Conservation (phyloP, 768 basidiomycete species). For the Pisolithus orientalis region DNA sequence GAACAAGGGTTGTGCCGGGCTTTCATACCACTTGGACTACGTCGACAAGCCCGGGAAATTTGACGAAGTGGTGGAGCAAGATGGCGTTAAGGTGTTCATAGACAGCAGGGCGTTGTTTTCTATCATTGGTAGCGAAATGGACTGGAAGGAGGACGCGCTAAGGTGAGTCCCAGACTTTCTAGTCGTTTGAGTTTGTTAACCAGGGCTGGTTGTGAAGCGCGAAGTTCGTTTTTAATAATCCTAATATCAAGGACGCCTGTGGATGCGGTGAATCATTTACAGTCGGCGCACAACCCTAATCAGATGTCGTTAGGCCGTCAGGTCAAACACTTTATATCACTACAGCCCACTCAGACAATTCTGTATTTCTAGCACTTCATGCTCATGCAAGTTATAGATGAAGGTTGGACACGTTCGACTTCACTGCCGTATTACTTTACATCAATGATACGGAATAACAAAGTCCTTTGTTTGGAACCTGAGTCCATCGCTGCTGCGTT, state of each 20-base stretch:
- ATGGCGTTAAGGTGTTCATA: constrained; percentile 88
- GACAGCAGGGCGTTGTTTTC: constrained; percentile 96
- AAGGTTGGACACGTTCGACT: neutral
- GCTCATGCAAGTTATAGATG: constrained; percentile 9
- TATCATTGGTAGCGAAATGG: constrained; percentile 99
- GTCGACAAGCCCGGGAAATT: constrained; percentile 86
- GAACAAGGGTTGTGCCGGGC: constrained; percentile 95
- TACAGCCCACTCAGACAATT: constrained; percentile 1
- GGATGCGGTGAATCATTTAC: constrained; percentile 93
- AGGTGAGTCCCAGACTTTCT: constrained; percentile 46
- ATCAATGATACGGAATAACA: neutral
- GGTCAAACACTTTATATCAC: neutral
- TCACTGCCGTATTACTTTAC: constrained; percentile 2
- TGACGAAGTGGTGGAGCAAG: constrained; percentile 95
- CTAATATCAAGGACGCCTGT: constrained; percentile 91
- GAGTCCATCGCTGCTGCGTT: neutral
- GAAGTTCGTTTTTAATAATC: constrained; percentile 82
- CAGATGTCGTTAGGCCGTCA: too few species aligned
- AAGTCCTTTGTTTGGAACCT: neutral
- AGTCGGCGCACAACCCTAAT: constrained; percentile 24
- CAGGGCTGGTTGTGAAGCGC: constrained; percentile 39
- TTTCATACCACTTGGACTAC: constrained; percentile 85
- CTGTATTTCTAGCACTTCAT: constrained; percentile 26
- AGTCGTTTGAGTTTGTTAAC: constrained; percentile 1
- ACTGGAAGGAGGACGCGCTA: constrained; percentile 90